Conservation (phyloP, 768 basidiomycete species). For the Amanita pseudoporphyria region DNA sequence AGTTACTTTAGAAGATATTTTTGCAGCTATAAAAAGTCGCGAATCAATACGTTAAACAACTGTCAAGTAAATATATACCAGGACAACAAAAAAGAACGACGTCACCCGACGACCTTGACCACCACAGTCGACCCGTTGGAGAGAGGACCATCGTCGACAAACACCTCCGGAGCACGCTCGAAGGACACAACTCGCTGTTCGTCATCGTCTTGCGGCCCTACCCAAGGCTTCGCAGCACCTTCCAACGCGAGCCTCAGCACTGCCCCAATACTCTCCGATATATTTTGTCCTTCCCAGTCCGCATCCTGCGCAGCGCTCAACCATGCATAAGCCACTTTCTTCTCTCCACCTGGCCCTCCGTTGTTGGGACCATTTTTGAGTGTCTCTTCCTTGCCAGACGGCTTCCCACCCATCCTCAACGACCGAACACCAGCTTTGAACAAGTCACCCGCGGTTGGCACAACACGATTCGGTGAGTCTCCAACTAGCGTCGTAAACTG, state of each 20-base stretch:
- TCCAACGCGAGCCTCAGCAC: conserved; percentile 33
- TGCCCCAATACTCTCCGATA: conserved; percentile 38
- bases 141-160: conserved; percentile 30
- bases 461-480: conserved; percentile 50
- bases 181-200: conserved; percentile 34
- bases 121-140: conserved; percentile 35
- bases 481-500: conserved; percentile 82
- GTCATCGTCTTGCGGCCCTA: conserved; percentile 23
- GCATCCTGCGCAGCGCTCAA: conserved; percentile 73
- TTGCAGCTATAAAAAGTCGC: background rate
- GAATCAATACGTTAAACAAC: background rate
- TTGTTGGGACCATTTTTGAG: conserved; percentile 4
- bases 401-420: conserved; percentile 25
- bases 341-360: conserved; percentile 19
- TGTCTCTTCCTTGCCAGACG: conserved; percentile 5
- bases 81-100: background rate
- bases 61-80: background rate
- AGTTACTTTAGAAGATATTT: background rate
- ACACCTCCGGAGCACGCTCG: conserved; percentile 40
- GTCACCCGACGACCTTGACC: conserved; percentile 30
- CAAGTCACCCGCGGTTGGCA: conserved; percentile 65
- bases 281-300: conserved; percentile 75
- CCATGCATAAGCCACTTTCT: conserved; percentile 68
- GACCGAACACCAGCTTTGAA: conserved; percentile 69
- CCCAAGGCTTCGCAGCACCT: conserved; percentile 34